Percentiles rank a stretch among this genome's conserved stretches.
Evolutionary conservation across 108 stramenopile genomes (phyloP).

Genomic region (Phaeodactylum tricornutum): DNA sequence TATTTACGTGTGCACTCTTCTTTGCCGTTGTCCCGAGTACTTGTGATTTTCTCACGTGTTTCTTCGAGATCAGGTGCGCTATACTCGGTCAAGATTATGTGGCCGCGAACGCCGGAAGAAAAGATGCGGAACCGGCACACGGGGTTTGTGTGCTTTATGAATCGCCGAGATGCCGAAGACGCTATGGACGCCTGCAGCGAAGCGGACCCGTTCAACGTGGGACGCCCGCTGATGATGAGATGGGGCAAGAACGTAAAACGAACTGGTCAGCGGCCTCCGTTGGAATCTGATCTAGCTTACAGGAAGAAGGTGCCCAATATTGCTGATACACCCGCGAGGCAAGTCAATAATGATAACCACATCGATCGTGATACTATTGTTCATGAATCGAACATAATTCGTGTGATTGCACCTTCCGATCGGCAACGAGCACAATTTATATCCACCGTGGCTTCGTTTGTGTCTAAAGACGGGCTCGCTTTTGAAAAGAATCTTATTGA

Average conservation of each 20-base stretch:
- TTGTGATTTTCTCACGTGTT: no score
- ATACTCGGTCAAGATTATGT: slow-evolving; percentile 92
- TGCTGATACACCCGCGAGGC: no score
- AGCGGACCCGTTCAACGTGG: slow-evolving; percentile 58
- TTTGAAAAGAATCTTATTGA: no score
- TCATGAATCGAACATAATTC: slow-evolving; percentile 19
- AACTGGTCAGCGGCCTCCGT: slow-evolving; percentile 16
- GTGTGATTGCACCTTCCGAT: slow-evolving; percentile 39
- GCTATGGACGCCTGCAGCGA: slow-evolving; percentile 80
- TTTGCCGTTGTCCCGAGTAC: slow-evolving; percentile 6
- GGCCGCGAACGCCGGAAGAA: slow-evolving; percentile 85
- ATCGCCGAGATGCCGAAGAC: slow-evolving; percentile 76
- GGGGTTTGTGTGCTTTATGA: slow-evolving; percentile 85
- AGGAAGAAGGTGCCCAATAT: no score
- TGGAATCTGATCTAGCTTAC: no score
- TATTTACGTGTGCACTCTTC: slow-evolving; percentile 11
- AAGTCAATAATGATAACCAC: no score
- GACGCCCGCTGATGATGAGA: slow-evolving; percentile 48
- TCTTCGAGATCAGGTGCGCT: slow-evolving; percentile 35
- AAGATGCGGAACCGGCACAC: slow-evolving; percentile 69
- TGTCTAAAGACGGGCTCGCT: slow-evolving; percentile 32
- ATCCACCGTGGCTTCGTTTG: slow-evolving; percentile 47
- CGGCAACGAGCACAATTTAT: slow-evolving; percentile 35
- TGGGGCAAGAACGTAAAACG: slow-evolving; percentile 79
- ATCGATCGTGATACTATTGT: neutral